Evolutionary conservation across 306 rosid genomes (phyloP), one percentile per base, ranked within the genome.

Genomic region (Trifolium dubium): DNA sequence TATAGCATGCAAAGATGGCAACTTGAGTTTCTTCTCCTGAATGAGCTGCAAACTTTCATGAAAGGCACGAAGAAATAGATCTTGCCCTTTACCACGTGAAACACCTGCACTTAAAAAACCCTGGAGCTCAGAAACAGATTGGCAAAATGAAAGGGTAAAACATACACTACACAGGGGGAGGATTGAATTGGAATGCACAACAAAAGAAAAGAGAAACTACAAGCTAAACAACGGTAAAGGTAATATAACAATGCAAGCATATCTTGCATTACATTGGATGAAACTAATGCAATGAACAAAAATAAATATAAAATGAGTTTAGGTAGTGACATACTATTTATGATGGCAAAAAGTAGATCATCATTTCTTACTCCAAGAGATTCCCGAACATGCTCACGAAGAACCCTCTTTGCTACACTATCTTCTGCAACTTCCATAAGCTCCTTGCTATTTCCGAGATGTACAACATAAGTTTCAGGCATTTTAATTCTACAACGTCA

Each of bases 401-500:
- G 93, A 82, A 89, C 91, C 82, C 96, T 88, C 81, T 89, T 94
- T 55, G 97, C 89, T 30, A 89, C 87, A 82, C 83, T 79, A 83
- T 88, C 89, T 77, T 94, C 99, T 54, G 99, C 95, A 63, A 94
- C 91, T 79, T 92, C 99, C 90, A 84, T 94, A 30, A 94, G 92
- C 51, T 94, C 99, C 80, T 92, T 94, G 88, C 99, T 94, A 90
- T 94, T 94, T 75, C 99, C 99, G 67, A 92, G 96, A 84, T 92
- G 99, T 73, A 94, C 99, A 44, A 90, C 95, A 82, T 84, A 86
- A 47, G 99, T 89, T 75, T 88, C 77, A 61, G 97, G 97, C 99
- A 94, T 92, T 79, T 80, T 80, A 76, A 92, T 89, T 83, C 99
- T 94, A 61, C 68, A 81, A 61, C 56, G 32, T 37, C 62, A 53